Conservation (phyloP, 331 rosid species). For the Erythrophleum ivorense region DNA sequence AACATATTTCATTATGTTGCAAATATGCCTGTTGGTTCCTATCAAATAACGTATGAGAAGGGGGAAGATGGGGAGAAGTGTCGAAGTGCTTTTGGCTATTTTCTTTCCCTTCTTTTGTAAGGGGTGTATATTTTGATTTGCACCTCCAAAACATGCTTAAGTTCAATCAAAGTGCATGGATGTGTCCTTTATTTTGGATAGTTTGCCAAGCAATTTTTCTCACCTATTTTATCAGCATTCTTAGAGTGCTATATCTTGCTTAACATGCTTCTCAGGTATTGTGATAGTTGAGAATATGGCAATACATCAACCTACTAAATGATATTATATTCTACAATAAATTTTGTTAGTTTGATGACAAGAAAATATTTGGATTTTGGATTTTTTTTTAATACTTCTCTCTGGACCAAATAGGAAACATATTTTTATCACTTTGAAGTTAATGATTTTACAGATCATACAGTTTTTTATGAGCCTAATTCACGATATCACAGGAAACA, state of each 20-base stretch:
- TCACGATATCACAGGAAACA: slow-evolving; percentile 59
- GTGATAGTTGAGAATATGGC: slow-evolving; percentile 25
- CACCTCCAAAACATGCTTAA: slow-evolving; percentile 5
- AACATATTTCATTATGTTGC: neutral
- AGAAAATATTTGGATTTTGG: neutral
- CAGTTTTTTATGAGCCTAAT: slow-evolving; percentile 32
- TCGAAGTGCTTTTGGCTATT: slow-evolving; percentile 18
- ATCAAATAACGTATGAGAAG: neutral
- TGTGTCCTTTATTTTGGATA: neutral
- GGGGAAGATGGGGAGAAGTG: neutral
- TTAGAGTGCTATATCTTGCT: neutral
- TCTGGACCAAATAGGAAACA: neutral
- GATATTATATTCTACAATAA: neutral
- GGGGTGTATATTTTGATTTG: neutral
- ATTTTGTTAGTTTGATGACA: slow-evolving; percentile 21
- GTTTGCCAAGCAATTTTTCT: slow-evolving; percentile 19
- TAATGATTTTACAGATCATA: slow-evolving; percentile 24
- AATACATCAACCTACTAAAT: slow-evolving; percentile 10
- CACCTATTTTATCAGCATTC: slow-evolving; percentile 8
- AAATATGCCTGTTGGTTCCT: slow-evolving; percentile 16
- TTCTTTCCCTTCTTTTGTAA: neutral
- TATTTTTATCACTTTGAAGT: slow-evolving; percentile 17
- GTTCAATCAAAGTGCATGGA: neutral
- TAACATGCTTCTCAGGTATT: neutral
- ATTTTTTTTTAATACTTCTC: neutral